Base-by-base conservation (phyloP, 192 early-diverging fungal species). In the Podila clonocystis region DNA sequence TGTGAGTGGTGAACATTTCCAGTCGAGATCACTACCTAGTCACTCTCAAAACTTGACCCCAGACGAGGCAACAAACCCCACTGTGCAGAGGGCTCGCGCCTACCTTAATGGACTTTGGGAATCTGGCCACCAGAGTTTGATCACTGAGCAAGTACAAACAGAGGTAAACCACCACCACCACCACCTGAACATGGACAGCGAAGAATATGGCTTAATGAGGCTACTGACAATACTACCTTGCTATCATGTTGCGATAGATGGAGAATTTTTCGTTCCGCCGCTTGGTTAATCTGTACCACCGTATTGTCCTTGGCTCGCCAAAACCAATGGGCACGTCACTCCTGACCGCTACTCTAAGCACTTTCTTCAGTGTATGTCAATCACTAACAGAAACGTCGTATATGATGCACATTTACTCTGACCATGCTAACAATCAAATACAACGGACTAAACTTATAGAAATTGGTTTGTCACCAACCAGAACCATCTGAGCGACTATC, bases 301-400 rank as follows among this genome's bases (percentile, higher is more conserved):
- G 71, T 17, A 55, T 69, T 7, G 60, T 80, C 28, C 31, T 84
- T 33, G 79, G 80, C 15, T 62, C 75, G 5, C 26, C 19, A 19
- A 67, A 38, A 4, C 22, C 50, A 2, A 86, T 82, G 33, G 72
- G 84, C 15, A 36, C 64, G 9, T 65, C 73, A 20, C 84, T 89
- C 52, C 75, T 87, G 4, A 73, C 67, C 5, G 74, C 75, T 30
- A 87, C 88, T 4, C 62, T 89, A 19, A 72, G 70, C 22, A 76
- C 72, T 13, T 74, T 90, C 26, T 88, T 88, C 63, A 67, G 49
- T 48, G 84, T 85, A 78, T 29, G 84, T 62, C 22, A 8, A 17
- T 20, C 45, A 13, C 11, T 20, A 17, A 45, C 49, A 1, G 17
- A n/a, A 22, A 2, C 11, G 5, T 55, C 22, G 26, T 24, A 3